These are phyloP conservation scores for Lipomyces chichibuensis DNA, from an alignment of 805 yeast genomes.

Conservation along the genomic window DNA sequence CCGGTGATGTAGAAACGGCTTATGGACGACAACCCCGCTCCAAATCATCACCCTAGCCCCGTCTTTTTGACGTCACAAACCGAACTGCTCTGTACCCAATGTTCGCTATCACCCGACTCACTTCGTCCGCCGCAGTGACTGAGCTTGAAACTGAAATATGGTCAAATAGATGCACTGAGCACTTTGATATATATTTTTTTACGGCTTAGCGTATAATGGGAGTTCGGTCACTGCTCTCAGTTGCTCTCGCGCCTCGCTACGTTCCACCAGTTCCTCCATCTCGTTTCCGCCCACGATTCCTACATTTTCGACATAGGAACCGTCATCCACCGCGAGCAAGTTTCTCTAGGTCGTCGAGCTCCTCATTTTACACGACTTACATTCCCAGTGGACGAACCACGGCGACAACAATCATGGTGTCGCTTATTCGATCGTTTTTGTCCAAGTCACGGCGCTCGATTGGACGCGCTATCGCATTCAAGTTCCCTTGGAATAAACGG, in stretches of 20 bases:
- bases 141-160: not conserved
- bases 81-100: not conserved
- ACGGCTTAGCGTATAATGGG: conserved; percentile 7
- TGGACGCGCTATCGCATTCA: conserved; percentile 26
- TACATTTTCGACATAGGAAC: not conserved
- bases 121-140: not conserved
- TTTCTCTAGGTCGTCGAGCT: not conserved
- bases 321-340: not conserved
- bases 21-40: not conserved
- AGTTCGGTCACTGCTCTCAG: not conserved
- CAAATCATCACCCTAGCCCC: not conserved
- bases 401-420: conserved; percentile 6
- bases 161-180: not conserved
- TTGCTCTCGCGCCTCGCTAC: conserved; percentile 20
- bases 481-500: conserved; percentile 31
- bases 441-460: conserved; percentile 18
- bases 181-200: not conserved
- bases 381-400: conserved; percentile 3
- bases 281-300: conserved; percentile 5
- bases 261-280: conserved; percentile 23
- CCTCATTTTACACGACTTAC: not conserved
- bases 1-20: not conserved
- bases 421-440: conserved; percentile 4
- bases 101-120: not conserved
- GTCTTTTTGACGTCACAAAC: not conserved